A percentile compares a stretch with the other conserved stretches of the same genome.
Conservation (phyloP, 768 basidiomycete species). For the Mycena sanguinolenta region DNA sequence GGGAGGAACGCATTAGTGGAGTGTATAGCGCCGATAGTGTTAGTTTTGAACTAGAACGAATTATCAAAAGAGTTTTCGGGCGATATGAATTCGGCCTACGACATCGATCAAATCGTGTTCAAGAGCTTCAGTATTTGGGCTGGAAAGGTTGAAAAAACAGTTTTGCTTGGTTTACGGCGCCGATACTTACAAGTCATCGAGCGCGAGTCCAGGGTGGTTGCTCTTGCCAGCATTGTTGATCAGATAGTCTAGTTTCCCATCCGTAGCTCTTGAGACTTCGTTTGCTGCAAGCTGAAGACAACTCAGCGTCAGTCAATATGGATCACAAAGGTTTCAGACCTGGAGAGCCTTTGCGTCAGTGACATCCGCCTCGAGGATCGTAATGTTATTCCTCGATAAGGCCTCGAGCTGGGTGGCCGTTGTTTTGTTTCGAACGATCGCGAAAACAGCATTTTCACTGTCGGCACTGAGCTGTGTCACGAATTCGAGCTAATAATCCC, state of each 20-base stretch:
- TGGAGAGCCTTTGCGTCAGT: slow-evolving; percentile 1
- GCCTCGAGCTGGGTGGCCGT: neutral
- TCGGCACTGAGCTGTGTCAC: neutral
- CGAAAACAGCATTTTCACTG: neutral
- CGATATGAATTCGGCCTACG: neutral
- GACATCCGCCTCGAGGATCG: neutral
- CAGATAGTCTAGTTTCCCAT: slow-evolving; percentile 11
- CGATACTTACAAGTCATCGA: slow-evolving; percentile 4
- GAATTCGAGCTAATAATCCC: slow-evolving; percentile 9
- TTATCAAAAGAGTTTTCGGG: neutral
- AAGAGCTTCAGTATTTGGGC: neutral
- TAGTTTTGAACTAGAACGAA: slow-evolving; percentile 7
- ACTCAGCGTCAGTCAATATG: neutral
- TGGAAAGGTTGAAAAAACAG: neutral
- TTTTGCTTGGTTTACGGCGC: neutral
- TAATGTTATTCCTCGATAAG: slow-evolving; percentile 1
- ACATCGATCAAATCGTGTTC: slow-evolving; percentile 14
- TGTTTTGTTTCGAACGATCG: neutral
- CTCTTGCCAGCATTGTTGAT: slow-evolving; percentile 12
- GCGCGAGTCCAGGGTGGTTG: neutral
- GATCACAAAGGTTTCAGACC: neutral
- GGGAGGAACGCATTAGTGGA: slow-evolving; percentile 11
- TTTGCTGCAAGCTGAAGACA: neutral
- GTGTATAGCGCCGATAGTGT: slow-evolving; percentile 13
- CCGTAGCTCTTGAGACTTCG: neutral